Evolutionary conservation across 805 yeast species (phyloP).

Genomic region (Wickerhamiella sorbophila): DNA sequence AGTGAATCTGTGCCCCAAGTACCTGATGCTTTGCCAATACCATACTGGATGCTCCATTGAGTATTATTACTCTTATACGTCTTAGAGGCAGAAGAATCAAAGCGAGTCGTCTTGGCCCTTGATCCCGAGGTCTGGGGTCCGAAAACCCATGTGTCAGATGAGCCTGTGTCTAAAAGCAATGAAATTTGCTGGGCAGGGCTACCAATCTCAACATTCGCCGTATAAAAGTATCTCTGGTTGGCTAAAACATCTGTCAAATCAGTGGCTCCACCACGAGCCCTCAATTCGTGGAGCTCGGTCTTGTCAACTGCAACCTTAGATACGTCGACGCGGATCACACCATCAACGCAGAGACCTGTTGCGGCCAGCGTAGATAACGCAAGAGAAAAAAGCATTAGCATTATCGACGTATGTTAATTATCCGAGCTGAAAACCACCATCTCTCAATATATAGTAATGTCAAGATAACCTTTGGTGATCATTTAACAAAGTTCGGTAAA

Average conservation of each 20-base stretch:
- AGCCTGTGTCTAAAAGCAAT: slow-evolving; percentile 61
- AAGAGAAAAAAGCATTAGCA: background rate
- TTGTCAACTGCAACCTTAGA: background rate
- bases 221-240: slow-evolving; percentile 25
- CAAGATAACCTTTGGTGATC: background rate
- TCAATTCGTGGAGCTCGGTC: background rate
- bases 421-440: no score
- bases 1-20: slow-evolving; percentile 54
- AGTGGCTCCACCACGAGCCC: background rate
- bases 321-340: slow-evolving; percentile 1
- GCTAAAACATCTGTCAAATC: slow-evolving; percentile 16
- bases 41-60: slow-evolving; percentile 28
- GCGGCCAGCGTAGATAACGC: background rate
- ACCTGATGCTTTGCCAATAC: slow-evolving; percentile 39
- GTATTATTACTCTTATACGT: slow-evolving; percentile 20
- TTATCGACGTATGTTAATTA: no score
- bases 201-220: slow-evolving; percentile 34
- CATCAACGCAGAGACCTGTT: slow-evolving; percentile 1
- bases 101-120: slow-evolving; percentile 12
- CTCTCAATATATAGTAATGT: no score
- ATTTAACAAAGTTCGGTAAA: background rate
- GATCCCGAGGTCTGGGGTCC: slow-evolving; percentile 21
- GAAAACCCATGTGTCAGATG: slow-evolving; percentile 58
- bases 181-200: slow-evolving; percentile 41
- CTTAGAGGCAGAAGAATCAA: slow-evolving; percentile 19